Evolutionary conservation across 2,329 filamentous ascomycete genomes (phyloP), one percentile per base, ranked within the genome.

Genomic region (Neofusicoccum parvum): DNA sequence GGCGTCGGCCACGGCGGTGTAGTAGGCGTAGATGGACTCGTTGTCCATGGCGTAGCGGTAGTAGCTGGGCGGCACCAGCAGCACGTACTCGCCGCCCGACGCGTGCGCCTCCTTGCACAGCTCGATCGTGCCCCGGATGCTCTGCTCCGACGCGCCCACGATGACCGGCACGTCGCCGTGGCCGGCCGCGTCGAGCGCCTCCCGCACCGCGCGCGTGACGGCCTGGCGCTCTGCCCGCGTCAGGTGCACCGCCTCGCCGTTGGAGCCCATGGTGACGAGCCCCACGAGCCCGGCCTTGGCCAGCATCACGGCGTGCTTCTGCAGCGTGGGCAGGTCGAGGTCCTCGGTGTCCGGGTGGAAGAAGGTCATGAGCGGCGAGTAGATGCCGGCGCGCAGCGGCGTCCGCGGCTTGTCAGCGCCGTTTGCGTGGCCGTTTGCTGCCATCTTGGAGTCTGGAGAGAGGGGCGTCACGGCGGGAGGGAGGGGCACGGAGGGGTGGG

Each of bases 301-400:
- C 54, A 96, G 87, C 54, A 92, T 89, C 70, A 91, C 87, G 27
- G 91, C 90, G 75, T 96, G 92, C 74, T 86, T 90, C 79, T 92
- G 91, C 80, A 95, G 91, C 67, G 86, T 86, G 41, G 90, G 84
- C 69, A 94, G 87, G 74, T 96, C 92, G 72, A 96, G 85, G 56
- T 95, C 91, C 80, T 96, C 92, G 51, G 91, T 95, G 69, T 89
- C 86, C 6, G 90, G 85, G 79, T 94, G 83, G 82, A 96, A 96
- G 78, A 96, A 96, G 73, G 92, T 96, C 88, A 95, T 92, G 67
- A 91, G 94, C 32, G 92, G 92, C 67, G 91, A 91, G 79, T 95
- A 96, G 76, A 95, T 93, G 76, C 92, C 92, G 73, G 90, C 89
- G 50, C 90, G 90, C 64, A 96, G 86, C 69, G 89, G 84, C n/a